Evolutionary conservation across 1,284 basidiomycete species (phyloP), one percentile per base, ranked within the genome.

Genomic region (Melanopsichium pennsylvanicum): DNA sequence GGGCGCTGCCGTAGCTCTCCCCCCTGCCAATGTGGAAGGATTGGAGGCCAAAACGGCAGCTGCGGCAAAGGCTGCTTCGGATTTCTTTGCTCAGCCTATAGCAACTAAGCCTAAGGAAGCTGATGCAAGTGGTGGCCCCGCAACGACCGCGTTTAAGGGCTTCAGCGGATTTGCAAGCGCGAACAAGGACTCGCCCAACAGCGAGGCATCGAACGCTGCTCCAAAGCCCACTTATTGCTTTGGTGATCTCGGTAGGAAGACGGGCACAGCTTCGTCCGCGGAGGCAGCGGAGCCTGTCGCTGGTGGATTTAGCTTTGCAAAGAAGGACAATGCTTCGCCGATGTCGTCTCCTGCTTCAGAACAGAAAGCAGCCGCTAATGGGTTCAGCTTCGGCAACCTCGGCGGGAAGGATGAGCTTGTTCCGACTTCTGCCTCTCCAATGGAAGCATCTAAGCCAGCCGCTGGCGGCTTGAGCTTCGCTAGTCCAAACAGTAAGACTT

Each of bases 51-150:
- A 32, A 3, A 29, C 42, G 3, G 9, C 31, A 4, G 29, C 38
- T 7, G 18, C 34, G 15, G 29, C 21, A 15, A 68, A 68, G 25
- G 50, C 49, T 10, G 44, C 52, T 2, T 51, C 59, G 13, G 57
- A 68, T 21, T 68, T 68, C 45, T 64, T 63, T 21, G 60, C 67
- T 6, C 25, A 41, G 26, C 60, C 60, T 29, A 27, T 31, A 9
- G 35, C 33, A 13, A 22, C 51, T 2, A 55, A 59, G 46, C 29
- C 50, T 1, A 47, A 69, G 33, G 48, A 45, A 4, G 47, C 27
- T 16, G 18, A 39, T 9, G n/a, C 18, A n/a, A 16, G 22, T 5
- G 25, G 34, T 18, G 43, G 22, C 15, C 27, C 29, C 15, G 26
- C 29, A 27, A 33, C 25, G 8, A 35, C 45, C 7, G 34, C 46